A percentile compares a stretch with the other conserved stretches of the same genome.
phyloP scores from a whole-genome alignment of 306 rosid species.

The Quillaja saponaria region DNA sequence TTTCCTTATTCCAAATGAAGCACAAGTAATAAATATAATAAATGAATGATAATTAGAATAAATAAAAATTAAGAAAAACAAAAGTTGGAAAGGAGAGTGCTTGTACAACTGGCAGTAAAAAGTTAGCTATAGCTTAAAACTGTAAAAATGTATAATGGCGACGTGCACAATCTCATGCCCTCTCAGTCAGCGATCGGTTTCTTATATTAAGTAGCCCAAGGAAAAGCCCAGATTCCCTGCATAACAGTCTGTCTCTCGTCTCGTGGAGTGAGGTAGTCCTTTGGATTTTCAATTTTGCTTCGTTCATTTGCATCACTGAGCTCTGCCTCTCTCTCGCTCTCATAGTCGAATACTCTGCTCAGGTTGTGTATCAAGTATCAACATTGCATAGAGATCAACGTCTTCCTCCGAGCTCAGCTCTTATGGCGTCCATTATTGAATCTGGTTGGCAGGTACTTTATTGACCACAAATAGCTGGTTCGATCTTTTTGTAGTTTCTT shows the following conservation, averaged over 20 bases:
- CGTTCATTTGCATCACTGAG: background rate
- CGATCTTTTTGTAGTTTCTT: background rate
- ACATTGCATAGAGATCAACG: background rate
- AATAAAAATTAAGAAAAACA: too few relatives aligned
- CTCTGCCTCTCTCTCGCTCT: background rate
- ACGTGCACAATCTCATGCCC: too few relatives aligned
- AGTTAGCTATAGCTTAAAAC: too few relatives aligned
- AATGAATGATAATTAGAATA: too few relatives aligned
- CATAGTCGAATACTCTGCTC: background rate
- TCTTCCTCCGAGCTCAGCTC: too few relatives aligned
- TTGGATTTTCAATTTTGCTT: slow-evolving; percentile 11
- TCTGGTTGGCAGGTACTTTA: slow-evolving; percentile 78
- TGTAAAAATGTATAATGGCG: too few relatives aligned
- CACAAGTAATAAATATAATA: too few relatives aligned
- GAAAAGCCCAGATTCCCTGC: slow-evolving; percentile 34
- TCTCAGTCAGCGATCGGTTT: too few relatives aligned
- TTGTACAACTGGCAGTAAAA: too few relatives aligned
- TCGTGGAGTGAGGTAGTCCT: slow-evolving; percentile 11
- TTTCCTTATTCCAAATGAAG: too few relatives aligned
- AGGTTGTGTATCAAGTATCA: background rate
- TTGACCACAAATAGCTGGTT: background rate
- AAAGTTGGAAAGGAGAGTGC: too few relatives aligned
- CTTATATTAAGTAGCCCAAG: background rate
- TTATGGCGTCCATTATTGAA: slow-evolving; percentile 62
- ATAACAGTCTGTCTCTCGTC: slow-evolving; percentile 43